A percentile compares a stretch with the other conserved stretches of the same genome.
Conservation (phyloP, 1,284 basidiomycete species). For the Ganoderma lucidum region DNA sequence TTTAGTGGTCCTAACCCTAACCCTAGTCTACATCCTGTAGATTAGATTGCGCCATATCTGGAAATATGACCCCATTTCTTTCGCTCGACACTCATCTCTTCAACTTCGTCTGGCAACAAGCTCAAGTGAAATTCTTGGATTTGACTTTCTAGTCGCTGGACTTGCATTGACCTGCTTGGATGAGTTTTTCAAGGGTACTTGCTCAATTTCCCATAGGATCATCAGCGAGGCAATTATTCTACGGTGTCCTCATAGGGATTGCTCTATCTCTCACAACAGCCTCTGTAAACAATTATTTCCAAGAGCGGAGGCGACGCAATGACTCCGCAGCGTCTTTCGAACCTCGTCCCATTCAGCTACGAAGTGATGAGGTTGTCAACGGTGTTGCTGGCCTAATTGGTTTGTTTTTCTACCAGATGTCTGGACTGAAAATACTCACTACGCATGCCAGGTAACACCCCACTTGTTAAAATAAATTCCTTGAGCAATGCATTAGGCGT, state of each 20-base stretch:
- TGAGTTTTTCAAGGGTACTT: neutral
- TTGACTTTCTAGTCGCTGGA: neutral
- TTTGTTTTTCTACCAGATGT: constrained; percentile 42
- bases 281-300: constrained; percentile 60
- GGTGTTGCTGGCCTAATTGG: constrained; percentile 89
- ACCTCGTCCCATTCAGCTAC: constrained; percentile 74
- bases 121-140: neutral
- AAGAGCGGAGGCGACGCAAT: constrained; percentile 54
- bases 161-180: neutral
- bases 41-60: constrained; percentile 18
- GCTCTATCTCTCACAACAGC: constrained; percentile 73
- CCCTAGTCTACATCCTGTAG: constrained; percentile 27
- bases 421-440: neutral
- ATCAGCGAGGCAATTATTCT: constrained; percentile 58
- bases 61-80: constrained; percentile 25
- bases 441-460: constrained; percentile 82
- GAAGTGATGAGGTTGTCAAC: constrained; percentile 76
- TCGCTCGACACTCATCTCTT: neutral
- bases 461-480: constrained; percentile 90
- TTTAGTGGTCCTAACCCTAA: constrained; percentile 42
- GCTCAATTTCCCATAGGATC: constrained; percentile 42
- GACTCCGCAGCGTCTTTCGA: constrained; percentile 48
- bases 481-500: constrained; percentile 91
- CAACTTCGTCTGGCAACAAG: neutral
- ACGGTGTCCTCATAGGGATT: constrained; percentile 75